Conservation (phyloP, 2,329 filamentous ascomycete genomes). For the Penicillium verrucosum region DNA sequence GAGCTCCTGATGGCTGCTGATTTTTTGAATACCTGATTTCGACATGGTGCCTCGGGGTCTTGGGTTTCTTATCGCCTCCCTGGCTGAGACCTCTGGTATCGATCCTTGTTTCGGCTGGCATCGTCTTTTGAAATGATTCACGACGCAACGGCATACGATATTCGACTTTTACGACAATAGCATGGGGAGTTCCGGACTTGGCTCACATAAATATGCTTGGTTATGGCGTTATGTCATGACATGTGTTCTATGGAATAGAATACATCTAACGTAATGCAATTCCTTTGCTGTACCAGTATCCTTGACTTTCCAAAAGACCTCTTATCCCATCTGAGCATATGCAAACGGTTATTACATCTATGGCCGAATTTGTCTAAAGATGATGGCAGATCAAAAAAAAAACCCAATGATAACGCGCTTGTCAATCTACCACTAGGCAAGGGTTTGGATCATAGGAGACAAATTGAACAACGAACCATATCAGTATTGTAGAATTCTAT, state of each 20-base stretch:
- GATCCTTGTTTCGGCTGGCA: not conserved
- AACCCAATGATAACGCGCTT: constrained; percentile 18
- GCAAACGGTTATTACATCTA: constrained; percentile 25
- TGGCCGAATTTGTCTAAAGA: constrained; percentile 48
- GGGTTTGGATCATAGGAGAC: constrained; percentile 12
- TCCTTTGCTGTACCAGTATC: not conserved
- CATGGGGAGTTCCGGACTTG: constrained; percentile 15
- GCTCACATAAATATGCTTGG: not conserved
- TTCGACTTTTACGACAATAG: constrained; percentile 1
- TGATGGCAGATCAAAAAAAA: constrained; percentile 44
- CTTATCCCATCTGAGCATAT: constrained; percentile 38
- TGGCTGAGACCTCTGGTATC: not conserved
- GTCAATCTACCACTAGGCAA: not conserved
- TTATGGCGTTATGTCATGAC: constrained; percentile 1
- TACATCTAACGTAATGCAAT: not conserved
- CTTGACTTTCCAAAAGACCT: not conserved
- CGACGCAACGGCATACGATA: constrained; percentile 11
- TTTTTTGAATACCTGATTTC: constrained; percentile 53
- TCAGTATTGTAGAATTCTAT: not conserved
- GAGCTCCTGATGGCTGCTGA: constrained; percentile 66
- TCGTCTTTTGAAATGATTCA: constrained; percentile 10
- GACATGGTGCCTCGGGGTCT: not conserved
- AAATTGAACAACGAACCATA: not conserved
- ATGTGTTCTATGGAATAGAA: constrained; percentile 2
- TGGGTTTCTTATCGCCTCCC: not conserved